Evolutionary conservation across 768 basidiomycete species (phyloP).

Genomic region (Lactarius akahatsu): DNA sequence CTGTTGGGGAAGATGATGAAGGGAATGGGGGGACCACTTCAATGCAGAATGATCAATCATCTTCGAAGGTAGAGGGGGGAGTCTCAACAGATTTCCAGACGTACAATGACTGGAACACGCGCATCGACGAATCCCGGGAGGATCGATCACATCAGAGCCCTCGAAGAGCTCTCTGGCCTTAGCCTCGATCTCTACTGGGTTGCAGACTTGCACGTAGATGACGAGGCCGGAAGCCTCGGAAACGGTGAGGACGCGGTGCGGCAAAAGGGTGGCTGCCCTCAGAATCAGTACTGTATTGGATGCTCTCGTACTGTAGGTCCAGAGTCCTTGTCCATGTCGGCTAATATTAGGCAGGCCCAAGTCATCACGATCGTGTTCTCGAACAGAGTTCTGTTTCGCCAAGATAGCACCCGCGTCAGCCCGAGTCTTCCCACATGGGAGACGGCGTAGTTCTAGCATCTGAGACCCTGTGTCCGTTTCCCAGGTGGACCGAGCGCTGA

Average conservation of each 20-base stretch:
- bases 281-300: conserved; percentile 35
- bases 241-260: conserved; percentile 49
- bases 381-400: conserved; percentile 4
- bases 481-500: conserved; percentile 10
- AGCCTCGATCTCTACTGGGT: conserved; percentile 10
- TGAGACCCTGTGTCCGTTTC: neutral
- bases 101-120: conserved; percentile 52
- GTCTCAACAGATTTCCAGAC: conserved; percentile 28
- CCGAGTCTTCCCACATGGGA: neutral
- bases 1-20: neutral
- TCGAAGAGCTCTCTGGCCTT: conserved; percentile 15
- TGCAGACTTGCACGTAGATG: conserved; percentile 39
- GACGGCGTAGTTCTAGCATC: neutral
- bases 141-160: conserved; percentile 41
- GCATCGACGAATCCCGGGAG: conserved; percentile 58
- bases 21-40: neutral
- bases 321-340: neutral
- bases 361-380: neutral
- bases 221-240: conserved; percentile 49
- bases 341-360: conserved; percentile 1
- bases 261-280: conserved; percentile 41
- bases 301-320: conserved; percentile 2
- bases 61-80: conserved; percentile 1
- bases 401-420: conserved; percentile 11
- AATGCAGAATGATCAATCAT: conserved; percentile 4